Evolutionary conservation across 1,139 yeast genomes (phyloP), one percentile per base, ranked within the genome.

Genomic region (Hanseniaspora uvarum): DNA sequence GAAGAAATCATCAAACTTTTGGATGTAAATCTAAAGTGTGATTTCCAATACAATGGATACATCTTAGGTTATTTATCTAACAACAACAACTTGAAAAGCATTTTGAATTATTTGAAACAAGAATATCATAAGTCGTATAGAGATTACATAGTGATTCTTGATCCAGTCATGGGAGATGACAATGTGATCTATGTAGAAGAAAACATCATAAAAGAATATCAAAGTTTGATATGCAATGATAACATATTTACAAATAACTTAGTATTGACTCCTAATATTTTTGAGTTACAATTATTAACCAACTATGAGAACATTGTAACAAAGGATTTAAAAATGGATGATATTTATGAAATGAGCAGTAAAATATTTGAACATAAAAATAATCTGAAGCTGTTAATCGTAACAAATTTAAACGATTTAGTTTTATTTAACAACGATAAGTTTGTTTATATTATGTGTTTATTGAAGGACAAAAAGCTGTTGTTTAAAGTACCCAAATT

Each of bases 161-260:
- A 83, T 63, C 88, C 92, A 1, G 85, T 83, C 0, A 76, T 83
- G 78, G 92, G 92, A 1, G 89, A 83, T 64, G 81, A 82, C 60
- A 86, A 85, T 14, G 73, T 76, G 58, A 61, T 82, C 23, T 83
- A 83, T 59, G 88, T 83, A 5, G 77, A 74, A 57, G 70, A 74
- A 54, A 70, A 75, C 38, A 80, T 84, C 37, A 72, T 82, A 0
- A 73, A 76, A 0, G 72, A 74, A 28, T 83, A 83, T 62, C 60
- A 68, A 18, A 64, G 80, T 1, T 65, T 69, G 16, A 70, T 72
- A 1, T 16, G 21, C 4, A 34, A 16, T 12, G 39, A 50, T 21
- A 21, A 14, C 14, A 43, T 31, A 19, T 33, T 50, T 6, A 50
- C 48, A 3, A 58, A 67, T 1, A 78, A 82, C 10, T 82, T 80